Percentiles rank a stretch among this genome's conserved stretches.
Evolutionary conservation across 306 rosid genomes (phyloP).

Genomic region (Cyclanthera cordifolia): DNA sequence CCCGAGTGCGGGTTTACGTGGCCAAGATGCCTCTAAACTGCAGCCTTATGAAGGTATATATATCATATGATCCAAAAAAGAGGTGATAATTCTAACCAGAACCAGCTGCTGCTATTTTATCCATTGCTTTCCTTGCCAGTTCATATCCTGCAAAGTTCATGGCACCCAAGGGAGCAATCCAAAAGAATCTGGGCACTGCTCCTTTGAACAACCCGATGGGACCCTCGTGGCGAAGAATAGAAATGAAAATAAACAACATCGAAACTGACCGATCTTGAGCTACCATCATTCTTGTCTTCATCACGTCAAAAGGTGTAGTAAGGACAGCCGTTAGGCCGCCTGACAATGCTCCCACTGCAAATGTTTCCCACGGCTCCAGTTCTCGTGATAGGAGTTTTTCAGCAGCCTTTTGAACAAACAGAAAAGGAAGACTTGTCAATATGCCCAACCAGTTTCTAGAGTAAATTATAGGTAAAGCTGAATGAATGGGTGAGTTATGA

Average conservation of each 20-base stretch:
- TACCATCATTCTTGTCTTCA: conserved; percentile 99
- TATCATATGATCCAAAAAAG: neutral
- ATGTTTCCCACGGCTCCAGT: conserved; percentile 90
- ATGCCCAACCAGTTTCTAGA: neutral
- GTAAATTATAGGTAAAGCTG: neutral
- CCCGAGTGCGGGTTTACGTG: conserved; percentile 11
- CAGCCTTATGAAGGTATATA: neutral
- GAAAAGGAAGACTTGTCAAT: neutral
- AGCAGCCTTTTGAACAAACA: conserved; percentile 36
- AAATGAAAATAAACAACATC: conserved; percentile 58
- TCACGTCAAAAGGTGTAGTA: conserved; percentile 93
- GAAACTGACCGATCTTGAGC: conserved; percentile 72
- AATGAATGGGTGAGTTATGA: neutral
- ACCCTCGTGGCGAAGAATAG: conserved; percentile 74
- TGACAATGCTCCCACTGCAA: conserved; percentile 86
- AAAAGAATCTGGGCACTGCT: conserved; percentile 89
- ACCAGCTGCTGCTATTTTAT: conserved; percentile 32
- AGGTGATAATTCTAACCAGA: conserved; percentile 14
- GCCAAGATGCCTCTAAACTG: conserved; percentile 8
- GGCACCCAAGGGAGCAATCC: conserved; percentile 98
- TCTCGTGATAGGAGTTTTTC: conserved; percentile 65
- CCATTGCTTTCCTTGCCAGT: conserved; percentile 92
- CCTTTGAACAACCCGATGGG: conserved; percentile 93
- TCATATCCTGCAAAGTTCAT: conserved; percentile 99
- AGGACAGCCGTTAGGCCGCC: conserved; percentile 94